Conservation (phyloP, 2,329 filamentous ascomycete species). For the Lizonia empirigonia region DNA sequence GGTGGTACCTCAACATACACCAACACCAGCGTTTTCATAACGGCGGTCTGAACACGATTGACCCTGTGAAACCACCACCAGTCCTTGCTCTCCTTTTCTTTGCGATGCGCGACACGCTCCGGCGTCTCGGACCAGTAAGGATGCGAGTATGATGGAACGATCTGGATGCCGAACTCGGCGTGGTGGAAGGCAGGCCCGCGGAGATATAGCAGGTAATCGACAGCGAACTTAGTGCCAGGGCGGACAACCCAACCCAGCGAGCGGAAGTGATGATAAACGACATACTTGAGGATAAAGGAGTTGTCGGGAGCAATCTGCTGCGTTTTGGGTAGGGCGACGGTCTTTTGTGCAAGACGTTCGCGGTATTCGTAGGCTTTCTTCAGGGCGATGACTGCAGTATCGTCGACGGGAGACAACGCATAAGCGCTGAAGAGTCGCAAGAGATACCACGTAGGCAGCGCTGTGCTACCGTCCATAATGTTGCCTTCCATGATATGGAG, state of each 20-base stretch:
- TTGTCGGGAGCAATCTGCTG: slow-evolving; percentile 71
- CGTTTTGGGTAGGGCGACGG: slow-evolving; percentile 12
- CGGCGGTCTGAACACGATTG: slow-evolving; percentile 86
- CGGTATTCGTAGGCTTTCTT: slow-evolving; percentile 21
- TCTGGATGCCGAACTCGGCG: slow-evolving; percentile 86
- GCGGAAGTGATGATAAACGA: slow-evolving; percentile 93
- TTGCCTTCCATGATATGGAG: slow-evolving; percentile 68
- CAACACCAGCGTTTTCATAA: slow-evolving; percentile 86
- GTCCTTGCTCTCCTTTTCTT: slow-evolving; percentile 56
- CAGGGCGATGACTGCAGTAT: slow-evolving; percentile 14
- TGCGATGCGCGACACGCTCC: slow-evolving; percentile 56
- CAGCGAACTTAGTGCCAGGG: slow-evolving; percentile 90
- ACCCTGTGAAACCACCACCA: slow-evolving; percentile 90
- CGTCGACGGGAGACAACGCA: slow-evolving; percentile 64
- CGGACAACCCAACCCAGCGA: slow-evolving; percentile 94
- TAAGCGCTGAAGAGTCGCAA: slow-evolving; percentile 66
- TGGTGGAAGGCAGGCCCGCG: slow-evolving; percentile 93
- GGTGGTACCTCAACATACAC: slow-evolving; percentile 91
- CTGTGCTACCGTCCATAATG: slow-evolving; percentile 53
- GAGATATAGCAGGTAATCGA: slow-evolving; percentile 93
- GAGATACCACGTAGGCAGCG: slow-evolving; percentile 31
- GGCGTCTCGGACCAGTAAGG: slow-evolving; percentile 67
- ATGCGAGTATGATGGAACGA: slow-evolving; percentile 81
- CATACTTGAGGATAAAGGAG: slow-evolving; percentile 83
- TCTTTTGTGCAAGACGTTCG: slow-evolving; percentile 15